A percentile compares a stretch with the other conserved stretches of the same genome.
These are phyloP conservation scores for Hypomyces perniciosus DNA, from an alignment of 2,329 filamentous ascomycete genomes.

Conservation along the genomic window DNA sequence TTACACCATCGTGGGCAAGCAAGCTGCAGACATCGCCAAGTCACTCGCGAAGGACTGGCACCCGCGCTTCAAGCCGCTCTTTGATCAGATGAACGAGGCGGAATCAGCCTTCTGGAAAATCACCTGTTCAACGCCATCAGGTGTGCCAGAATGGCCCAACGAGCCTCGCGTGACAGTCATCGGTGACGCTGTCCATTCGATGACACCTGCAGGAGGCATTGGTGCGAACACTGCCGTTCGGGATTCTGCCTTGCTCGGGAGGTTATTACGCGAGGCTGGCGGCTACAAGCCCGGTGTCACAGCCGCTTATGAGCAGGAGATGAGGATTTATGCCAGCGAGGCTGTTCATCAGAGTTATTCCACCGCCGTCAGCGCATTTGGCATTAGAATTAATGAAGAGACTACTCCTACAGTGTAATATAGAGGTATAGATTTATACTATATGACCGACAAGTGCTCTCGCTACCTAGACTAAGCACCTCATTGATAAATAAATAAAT, in stretches of 20 bases:
- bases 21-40: conserved; percentile 54
- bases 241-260: conserved; percentile 50
- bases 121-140: conserved; percentile 53
- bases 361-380: conserved; percentile 38
- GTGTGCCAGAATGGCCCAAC: conserved; percentile 55
- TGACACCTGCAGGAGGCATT: conserved; percentile 52
- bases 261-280: conserved; percentile 44
- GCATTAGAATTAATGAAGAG: conserved; percentile 40
- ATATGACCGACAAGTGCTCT: background rate
- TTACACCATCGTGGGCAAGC: conserved; percentile 49
- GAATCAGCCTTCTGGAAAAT: conserved; percentile 64
- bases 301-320: conserved; percentile 54
- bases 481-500: too few species aligned
- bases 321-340: conserved; percentile 54
- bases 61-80: conserved; percentile 47
- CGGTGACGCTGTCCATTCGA: conserved; percentile 52
- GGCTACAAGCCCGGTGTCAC: conserved; percentile 48
- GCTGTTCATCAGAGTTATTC: conserved; percentile 51
- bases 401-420: background rate
- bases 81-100: conserved; percentile 50
- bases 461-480: too few species aligned
- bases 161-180: conserved; percentile 53
- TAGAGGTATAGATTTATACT: background rate
- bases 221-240: conserved; percentile 52
- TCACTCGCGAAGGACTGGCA: conserved; percentile 50